Conservation (phyloP, 2,329 filamentous ascomycete genomes). For the Ascochyta clinopodiicola region DNA sequence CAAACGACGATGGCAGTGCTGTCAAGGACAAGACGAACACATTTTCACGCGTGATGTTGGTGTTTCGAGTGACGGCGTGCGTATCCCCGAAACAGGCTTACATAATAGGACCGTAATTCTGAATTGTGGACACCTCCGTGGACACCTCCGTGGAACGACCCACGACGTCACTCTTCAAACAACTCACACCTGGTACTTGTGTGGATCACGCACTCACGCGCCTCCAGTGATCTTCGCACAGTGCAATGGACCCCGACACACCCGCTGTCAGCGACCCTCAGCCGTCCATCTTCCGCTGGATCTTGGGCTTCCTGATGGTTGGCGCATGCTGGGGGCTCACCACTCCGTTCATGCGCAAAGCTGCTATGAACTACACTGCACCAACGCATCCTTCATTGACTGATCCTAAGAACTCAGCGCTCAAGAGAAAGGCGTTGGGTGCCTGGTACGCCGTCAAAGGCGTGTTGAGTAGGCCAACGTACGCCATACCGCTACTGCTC, state of each 20-base stretch:
- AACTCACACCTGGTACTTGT: too few relatives aligned
- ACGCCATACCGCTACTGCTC: conserved; percentile 81
- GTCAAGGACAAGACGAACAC: background rate
- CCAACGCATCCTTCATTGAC: conserved; percentile 42
- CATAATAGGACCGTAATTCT: background rate
- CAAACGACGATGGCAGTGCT: conserved; percentile 1
- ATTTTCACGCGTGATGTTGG: background rate
- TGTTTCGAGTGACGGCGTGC: background rate
- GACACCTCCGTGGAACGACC: background rate
- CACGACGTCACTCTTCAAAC: background rate
- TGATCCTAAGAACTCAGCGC: conserved; percentile 59
- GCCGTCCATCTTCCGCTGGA: conserved; percentile 73
- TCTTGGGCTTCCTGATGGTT: conserved; percentile 87
- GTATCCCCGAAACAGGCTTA: background rate
- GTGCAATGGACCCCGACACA: conserved; percentile 41
- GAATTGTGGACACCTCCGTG: background rate
- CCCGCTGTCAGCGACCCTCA: conserved; percentile 32
- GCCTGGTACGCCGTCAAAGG: conserved; percentile 79
- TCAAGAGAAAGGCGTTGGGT: conserved; percentile 67
- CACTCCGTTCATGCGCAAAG: conserved; percentile 85
- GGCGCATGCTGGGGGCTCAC: conserved; percentile 93
- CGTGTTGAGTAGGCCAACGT: conserved; percentile 78
- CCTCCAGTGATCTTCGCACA: background rate
- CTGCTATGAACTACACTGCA: conserved; percentile 76
- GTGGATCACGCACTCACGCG: background rate